Evolutionary conservation across 2,329 filamentous ascomycete genomes (phyloP), one percentile per base, ranked within the genome.

Genomic region (Tetracladium maxilliforme): DNA sequence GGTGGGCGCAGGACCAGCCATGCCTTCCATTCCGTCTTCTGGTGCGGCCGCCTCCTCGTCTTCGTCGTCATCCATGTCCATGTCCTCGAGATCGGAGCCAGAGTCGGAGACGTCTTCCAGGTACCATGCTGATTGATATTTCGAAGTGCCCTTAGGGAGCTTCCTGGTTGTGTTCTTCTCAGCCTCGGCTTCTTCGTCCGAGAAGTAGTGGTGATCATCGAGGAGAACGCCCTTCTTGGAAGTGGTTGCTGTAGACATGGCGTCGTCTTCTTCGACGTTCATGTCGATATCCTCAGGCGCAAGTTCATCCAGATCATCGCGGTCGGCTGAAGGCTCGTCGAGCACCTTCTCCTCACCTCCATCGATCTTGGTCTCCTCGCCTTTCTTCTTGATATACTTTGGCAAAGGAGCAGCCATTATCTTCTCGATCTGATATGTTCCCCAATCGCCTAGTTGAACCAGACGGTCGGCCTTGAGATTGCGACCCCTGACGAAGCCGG

Each of bases 151-250:
- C 49, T 75, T 81, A 1, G 90, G 90, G 13, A 98, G 53, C 33
- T 71, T 70, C n/a, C n/a, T n/a, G n/a, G n/a, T n/a, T n/a, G n/a
- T n/a, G n/a, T n/a, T n/a, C 51, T 76, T 90, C 6, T 81, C 80
- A 16, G 56, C 53, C 18, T 62, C 52, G 21, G 65, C 61, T 26
- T 90, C 77, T 23, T 90, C 83, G 21, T 95, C 87, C 1, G 86
- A 86, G 45, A 95, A 98, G 50, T 98, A 98, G 47, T 95, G 87
- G 48, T 98, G 87, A 37, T 95, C 87, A 38, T 98, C 90, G 7
- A 98, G 62, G 20, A 98, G 57, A 2, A 98, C 90, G 35, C 87
- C 90, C 52, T 87, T 92, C 44, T 75, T 74, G 21, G 64, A 59
- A 3, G 58, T 55, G 4, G 49, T 45, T 24, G 49, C 49, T 13